Base-by-base conservation (phyloP, 257 asterid species). In the Parsonsia alboflavescens region DNA sequence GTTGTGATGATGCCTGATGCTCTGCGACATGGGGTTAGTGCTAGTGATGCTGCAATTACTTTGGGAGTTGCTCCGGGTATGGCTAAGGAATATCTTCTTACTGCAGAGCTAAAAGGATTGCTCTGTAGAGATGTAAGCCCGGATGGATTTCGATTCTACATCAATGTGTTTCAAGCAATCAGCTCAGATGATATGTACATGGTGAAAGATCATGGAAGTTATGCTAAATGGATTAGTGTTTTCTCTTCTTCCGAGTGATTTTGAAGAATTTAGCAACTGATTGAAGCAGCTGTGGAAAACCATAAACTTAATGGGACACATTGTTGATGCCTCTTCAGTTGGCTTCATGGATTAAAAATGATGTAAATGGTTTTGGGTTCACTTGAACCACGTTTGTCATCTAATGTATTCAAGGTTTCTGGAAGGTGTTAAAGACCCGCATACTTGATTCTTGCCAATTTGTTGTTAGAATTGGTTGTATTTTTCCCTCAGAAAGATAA, bases 1-100 rank as follows among this genome's bases (percentile, higher is more conserved):
- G 78, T 92, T 86, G 87, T 84, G 52, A 84, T 84, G 81, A 87
- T 88, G 80, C 86, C 89, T 49, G 96, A 90, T 53, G 86, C 95
- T 69, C 79, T 94, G 70, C 81, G 63, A 73, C 76, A 71, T 61
- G 99, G 99, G 46, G 80, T 94, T 75, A 92, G 96, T 86, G 93
- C 99, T 22, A 88, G 89, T 85, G 98, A 94, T 85, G 98, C 98
- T 76, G 95, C 99, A 76, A 92, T 80, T 84, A 89, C 97, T 69
- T 89, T 94, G 65, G 99, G 99, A 70, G 91, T 94, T 83, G 96
- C 99, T 80, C 99, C 99, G 66, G 96, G 96, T 73, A 88, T 94
- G 91, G 98, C 98, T 16, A 94, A 94, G 84, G 99, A 94, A 81
- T 89, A 92, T 85, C 96, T 92, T 71, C 99, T 94, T 72, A 86